Conservation (phyloP, 257 asterid genomes). For the Marsdenia floribunda region DNA sequence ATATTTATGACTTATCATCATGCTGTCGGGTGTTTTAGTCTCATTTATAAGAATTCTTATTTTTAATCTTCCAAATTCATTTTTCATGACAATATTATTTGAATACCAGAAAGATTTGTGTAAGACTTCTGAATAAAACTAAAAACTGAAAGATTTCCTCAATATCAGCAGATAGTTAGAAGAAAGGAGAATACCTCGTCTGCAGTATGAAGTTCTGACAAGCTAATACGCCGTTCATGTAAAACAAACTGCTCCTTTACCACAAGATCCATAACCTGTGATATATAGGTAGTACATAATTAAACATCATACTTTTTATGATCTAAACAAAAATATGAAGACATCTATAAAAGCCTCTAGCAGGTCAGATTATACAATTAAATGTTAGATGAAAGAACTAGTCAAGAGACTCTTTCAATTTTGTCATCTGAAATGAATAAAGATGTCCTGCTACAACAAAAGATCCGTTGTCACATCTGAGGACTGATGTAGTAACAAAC, state of each 20-base stretch:
- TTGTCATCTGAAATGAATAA: not conserved
- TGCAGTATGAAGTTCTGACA: slow-evolving; percentile 89
- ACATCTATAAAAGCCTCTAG: not conserved
- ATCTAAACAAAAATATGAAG: too few relatives aligned
- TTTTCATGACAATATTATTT: not conserved
- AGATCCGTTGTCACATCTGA: not conserved
- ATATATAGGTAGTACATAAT: not conserved
- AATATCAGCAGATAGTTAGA: slow-evolving; percentile 6
- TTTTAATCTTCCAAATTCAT: not conserved
- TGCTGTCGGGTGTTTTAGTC: not conserved
- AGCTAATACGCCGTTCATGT: slow-evolving; percentile 64
- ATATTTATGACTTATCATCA: not conserved
- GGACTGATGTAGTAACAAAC: not conserved
- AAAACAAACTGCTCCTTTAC: slow-evolving; percentile 47
- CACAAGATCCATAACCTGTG: slow-evolving; percentile 74
- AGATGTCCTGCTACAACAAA: not conserved
- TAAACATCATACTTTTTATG: not conserved
- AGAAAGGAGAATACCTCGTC: slow-evolving; percentile 63
- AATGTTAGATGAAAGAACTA: not conserved
- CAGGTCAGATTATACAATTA: not conserved
- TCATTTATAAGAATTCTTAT: not conserved
- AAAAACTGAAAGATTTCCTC: not conserved
- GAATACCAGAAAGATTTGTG: not conserved
- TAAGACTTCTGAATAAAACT: not conserved
- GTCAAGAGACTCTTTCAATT: not conserved